Conservation (phyloP, 805 yeast species). For the Starmerella vitae region DNA sequence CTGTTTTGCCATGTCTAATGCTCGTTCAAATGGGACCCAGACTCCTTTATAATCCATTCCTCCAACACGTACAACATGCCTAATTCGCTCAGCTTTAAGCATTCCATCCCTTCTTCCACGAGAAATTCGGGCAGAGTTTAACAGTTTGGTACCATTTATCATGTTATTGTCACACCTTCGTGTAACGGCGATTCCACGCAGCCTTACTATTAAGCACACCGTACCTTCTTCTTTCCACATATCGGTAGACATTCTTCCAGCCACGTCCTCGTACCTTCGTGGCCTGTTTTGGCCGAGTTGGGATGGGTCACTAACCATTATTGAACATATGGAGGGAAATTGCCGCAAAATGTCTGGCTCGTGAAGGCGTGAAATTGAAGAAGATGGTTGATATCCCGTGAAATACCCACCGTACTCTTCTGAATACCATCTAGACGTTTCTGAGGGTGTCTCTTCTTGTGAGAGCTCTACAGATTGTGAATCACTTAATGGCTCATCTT, state of each 20-base stretch:
- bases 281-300: not conserved
- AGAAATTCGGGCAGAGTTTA: constrained; percentile 18
- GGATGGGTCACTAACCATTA: not conserved
- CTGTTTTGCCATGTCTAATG: constrained; percentile 18
- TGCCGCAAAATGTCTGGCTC: not conserved
- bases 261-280: not conserved
- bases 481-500: too few relatives aligned
- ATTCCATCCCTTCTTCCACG: constrained; percentile 23
- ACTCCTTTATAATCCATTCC: constrained; percentile 22
- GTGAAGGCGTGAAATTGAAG: not conserved
- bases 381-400: not conserved
- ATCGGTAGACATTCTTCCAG: constrained; percentile 5
- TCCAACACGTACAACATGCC: constrained; percentile 22
- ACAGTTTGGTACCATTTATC: constrained; percentile 23
- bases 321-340: not conserved
- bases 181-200: constrained; percentile 11
- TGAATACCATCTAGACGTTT: too few relatives aligned
- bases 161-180: constrained; percentile 22
- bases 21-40: constrained; percentile 23
- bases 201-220: constrained; percentile 18
- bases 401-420: too few relatives aligned
- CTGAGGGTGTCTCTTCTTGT: too few relatives aligned
- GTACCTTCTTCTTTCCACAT: constrained; percentile 21
- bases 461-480: too few relatives aligned
- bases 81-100: constrained; percentile 18